A percentile compares a stretch with the other conserved stretches of the same genome.
Conservation (phyloP, 495 filamentous ascomycete genomes). For the Penicillium canescens region DNA sequence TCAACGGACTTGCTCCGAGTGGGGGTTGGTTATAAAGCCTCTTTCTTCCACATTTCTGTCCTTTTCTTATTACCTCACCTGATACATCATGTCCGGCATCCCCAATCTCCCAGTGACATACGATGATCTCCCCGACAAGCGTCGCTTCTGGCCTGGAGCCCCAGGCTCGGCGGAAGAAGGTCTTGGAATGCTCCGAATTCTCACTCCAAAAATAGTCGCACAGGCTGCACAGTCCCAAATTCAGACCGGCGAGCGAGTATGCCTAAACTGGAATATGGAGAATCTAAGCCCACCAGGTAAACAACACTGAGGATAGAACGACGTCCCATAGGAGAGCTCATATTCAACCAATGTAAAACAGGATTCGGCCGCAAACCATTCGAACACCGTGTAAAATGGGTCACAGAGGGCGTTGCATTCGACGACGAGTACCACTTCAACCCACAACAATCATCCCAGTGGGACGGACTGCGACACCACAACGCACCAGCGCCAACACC, state of each 20-base stretch:
- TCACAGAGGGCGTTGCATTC: slow-evolving; percentile 50
- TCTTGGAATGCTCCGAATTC: slow-evolving; percentile 52
- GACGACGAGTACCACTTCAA: slow-evolving; percentile 74
- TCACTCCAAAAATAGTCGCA: slow-evolving; percentile 50
- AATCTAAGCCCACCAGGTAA: slow-evolving; percentile 48
- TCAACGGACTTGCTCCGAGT: slow-evolving; percentile 8
- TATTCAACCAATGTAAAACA: slow-evolving; percentile 7
- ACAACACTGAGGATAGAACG: neutral
- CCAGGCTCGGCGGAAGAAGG: slow-evolving; percentile 50
- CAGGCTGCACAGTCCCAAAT: slow-evolving; percentile 48
- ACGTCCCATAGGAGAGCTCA: too few species aligned
- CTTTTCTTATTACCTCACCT: neutral
- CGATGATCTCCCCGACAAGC: slow-evolving; percentile 52
- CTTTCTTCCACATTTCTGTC: neutral
- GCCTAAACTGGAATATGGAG: slow-evolving; percentile 53
- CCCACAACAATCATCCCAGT: slow-evolving; percentile 74
- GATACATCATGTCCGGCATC: slow-evolving; percentile 22
- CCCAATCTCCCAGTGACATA: slow-evolving; percentile 36
- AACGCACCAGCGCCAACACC: slow-evolving; percentile 36
- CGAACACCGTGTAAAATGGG: slow-evolving; percentile 56
- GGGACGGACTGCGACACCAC: slow-evolving; percentile 74
- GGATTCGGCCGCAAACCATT: slow-evolving; percentile 58
- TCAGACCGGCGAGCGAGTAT: slow-evolving; percentile 48
- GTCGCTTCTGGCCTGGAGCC: slow-evolving; percentile 46
- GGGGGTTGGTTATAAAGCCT: neutral